Base-by-base conservation (phyloP, 2,329 filamentous ascomycete genomes). In the Akanthomyces muscarius region DNA sequence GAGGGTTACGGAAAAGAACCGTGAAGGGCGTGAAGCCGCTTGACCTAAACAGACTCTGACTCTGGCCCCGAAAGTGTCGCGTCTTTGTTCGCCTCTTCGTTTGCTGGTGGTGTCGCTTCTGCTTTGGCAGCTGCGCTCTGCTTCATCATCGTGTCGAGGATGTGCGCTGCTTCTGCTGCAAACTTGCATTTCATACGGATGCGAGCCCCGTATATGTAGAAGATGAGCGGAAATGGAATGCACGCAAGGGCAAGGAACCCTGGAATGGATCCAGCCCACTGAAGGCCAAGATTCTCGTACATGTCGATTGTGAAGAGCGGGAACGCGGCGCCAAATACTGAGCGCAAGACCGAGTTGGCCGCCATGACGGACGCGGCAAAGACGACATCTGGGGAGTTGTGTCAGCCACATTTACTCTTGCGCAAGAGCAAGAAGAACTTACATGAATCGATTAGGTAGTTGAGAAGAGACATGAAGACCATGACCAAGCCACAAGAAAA, bases 331-430 rank as follows among this genome's bases (percentile, higher is more conserved):
- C 87, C 88, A 64, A 90, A 88, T 10, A 88, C 71, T 0, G 86
- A 88, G 51, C 89, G 83, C n/a, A 91, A 74, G 23, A 91, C 83
- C 2, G 84, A 79, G 72, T 86, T 89, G 51, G 87, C 88, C 2
- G 89, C 89, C 11, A 91, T 77, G 0, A 86, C 87, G 0, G 85
- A 89, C 0, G 89, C 89, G 0, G 90, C 89, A 67, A 86, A 92
- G 69, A 91, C 87, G 52, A 85, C 85, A 73, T 90, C 55, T 58
- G n/a, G 2, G 10, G 7, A 14, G 4, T 21, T 16, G 7, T 5
- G 10, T 51, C 25, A 33, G 25, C 47, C 13, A 30, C 28, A 18
- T 44, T 13, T 42, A 8, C 38, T n/a, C 8, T 21, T 25, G 3
- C 4, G 8, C 4, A 13, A 21, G 11, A 30, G 54, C 2, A 5